Base-by-base conservation (phyloP, 805 yeast species). In the Suhomyces pyralidae region DNA sequence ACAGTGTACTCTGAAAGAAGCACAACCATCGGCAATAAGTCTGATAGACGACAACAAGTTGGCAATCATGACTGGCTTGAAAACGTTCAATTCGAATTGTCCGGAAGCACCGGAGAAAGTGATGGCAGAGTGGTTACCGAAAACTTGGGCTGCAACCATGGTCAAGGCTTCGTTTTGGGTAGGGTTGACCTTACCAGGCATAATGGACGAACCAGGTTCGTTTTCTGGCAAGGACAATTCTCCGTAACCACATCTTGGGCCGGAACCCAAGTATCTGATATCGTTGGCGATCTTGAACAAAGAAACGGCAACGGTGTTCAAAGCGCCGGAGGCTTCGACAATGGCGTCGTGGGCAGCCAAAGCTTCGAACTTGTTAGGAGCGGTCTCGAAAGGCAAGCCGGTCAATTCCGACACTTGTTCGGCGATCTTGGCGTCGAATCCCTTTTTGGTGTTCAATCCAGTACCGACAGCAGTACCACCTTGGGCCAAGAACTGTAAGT, bases 381-480 rank as follows among this genome's bases (percentile, higher is more conserved):
- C 98, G 52, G 99, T 90, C 74, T 80, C 75, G 80, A 94, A 94
- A 55, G 85, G 85, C 66, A 89, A 80, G 54, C 97, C 97, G 53
- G 97, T 91, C 74, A 90, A 83, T 61, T 83, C 81, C 54, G 96
- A 72, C 45, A 94, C 96, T 74, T 88, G 84, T 55, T 81, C 85
- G 55, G 99, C 99, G 61, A 94, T 84, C 62, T 87, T 84, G 63
- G 78, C 85, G 64, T 90, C 96, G 70, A 88, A 94, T 24, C 98
- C 98, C 68, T 83, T 82, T 70, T 76, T 86, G 75, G 98, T 93
- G 84, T 94, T 94, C 64, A 94, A 82, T 60, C 99, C 99, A 52
- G 99, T 94, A 64, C 99, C 99, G 52, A 94, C 99, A 56, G 99
- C 99, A 57, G 99, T 94, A 78, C 99, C 99, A 79, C 99, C 99